Evolutionary conservation across 2,329 filamentous ascomycete genomes (phyloP).

Genomic region (Stagonosporopsis chrysanthemi): DNA sequence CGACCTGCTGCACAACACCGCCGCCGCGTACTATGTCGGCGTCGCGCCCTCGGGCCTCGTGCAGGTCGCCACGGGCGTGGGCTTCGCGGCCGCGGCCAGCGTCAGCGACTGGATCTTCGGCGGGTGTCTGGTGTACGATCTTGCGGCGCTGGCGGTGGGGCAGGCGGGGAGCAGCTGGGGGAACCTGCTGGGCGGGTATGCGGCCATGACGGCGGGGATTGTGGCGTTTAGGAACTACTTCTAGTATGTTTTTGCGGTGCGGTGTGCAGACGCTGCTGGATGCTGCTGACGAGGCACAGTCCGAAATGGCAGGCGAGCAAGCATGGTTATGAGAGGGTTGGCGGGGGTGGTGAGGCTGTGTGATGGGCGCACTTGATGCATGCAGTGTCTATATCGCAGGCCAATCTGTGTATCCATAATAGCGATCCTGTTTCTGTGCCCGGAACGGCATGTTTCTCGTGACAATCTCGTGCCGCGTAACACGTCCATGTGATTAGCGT

Average conservation of each 20-base stretch:
- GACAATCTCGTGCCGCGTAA: constrained; percentile 5
- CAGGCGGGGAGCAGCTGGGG: constrained; percentile 61
- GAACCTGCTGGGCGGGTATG: constrained; percentile 60
- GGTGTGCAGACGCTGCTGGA: background rate
- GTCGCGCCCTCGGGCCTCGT: constrained; percentile 56
- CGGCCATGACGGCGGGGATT: constrained; percentile 61
- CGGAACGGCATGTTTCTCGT: constrained; percentile 8
- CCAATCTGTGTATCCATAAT: background rate
- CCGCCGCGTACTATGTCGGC: constrained; percentile 63
- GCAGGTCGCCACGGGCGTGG: constrained; percentile 62
- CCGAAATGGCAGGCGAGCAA: constrained; percentile 33
- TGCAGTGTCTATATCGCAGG: background rate
- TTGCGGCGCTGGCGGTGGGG: constrained; percentile 62
- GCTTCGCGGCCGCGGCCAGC: constrained; percentile 59
- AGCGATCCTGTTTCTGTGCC: background rate
- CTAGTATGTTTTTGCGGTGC: constrained; percentile 51
- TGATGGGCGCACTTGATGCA: background rate
- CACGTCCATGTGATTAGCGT: constrained; percentile 7
- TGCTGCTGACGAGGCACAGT: constrained; percentile 35
- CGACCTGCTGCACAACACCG: constrained; percentile 66
- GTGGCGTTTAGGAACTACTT: constrained; percentile 61
- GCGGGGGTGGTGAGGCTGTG: constrained; percentile 9
- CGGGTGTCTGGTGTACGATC: constrained; percentile 65
- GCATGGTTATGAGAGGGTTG: constrained; percentile 31
- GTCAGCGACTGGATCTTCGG: constrained; percentile 68